Conservation (phyloP, 73 alveolate genomes). For the Symbiodinium natans region DNA sequence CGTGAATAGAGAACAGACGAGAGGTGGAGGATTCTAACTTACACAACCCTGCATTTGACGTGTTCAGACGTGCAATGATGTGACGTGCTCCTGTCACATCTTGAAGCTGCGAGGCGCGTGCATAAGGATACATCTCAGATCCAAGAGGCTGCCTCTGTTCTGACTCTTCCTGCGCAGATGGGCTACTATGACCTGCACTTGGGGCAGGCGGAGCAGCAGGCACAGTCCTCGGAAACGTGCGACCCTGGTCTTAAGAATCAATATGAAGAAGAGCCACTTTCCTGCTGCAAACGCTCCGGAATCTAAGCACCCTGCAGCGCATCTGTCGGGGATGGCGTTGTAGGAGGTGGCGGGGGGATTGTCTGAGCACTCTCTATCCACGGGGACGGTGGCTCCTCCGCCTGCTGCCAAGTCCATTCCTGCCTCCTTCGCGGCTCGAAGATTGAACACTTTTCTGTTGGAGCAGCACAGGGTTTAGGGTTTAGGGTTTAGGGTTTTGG, state of each 20-base stretch:
- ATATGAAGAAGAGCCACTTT: too few species aligned
- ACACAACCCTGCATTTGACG: too few species aligned
- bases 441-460: too few species aligned
- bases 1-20: too few species aligned
- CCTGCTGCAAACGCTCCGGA: too few species aligned
- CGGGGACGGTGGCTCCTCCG: not conserved
- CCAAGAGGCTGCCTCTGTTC: not conserved
- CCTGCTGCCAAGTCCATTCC: slow-evolving; percentile 18
- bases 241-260: not conserved
- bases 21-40: too few species aligned
- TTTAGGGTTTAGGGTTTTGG: too few species aligned
- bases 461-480: too few species aligned
- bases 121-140: too few species aligned
- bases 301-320: not conserved
- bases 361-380: not conserved
- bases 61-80: too few species aligned
- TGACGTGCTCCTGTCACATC: too few species aligned
- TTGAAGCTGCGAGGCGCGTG: too few species aligned
- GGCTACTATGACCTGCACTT: not conserved
- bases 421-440: not conserved
- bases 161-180: not conserved
- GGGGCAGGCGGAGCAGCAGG: not conserved
- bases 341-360: not conserved
- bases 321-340: not conserved
- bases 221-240: not conserved